Conservation (phyloP, 768 basidiomycete species). For the Epithele typhae region DNA sequence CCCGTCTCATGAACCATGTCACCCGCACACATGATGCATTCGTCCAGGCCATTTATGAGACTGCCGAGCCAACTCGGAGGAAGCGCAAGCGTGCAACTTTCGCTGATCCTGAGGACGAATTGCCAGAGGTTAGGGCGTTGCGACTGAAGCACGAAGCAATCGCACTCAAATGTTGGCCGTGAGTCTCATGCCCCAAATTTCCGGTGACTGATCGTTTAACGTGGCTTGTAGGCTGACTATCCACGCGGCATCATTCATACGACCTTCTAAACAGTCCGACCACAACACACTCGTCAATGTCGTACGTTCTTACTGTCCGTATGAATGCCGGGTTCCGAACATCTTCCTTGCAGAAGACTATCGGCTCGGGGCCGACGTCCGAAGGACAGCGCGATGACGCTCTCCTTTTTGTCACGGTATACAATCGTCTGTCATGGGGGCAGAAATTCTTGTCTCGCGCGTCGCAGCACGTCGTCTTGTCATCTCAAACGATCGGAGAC, state of each 20-base stretch:
- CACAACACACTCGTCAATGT: slow-evolving; percentile 38
- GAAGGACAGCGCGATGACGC: slow-evolving; percentile 29
- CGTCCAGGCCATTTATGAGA: slow-evolving; percentile 33
- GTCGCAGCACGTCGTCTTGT: slow-evolving; percentile 65
- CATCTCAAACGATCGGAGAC: slow-evolving; percentile 71
- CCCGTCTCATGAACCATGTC: slow-evolving; percentile 54
- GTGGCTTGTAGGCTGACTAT: slow-evolving; percentile 46
- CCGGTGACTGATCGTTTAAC: too few relatives aligned
- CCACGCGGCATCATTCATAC: slow-evolving; percentile 58
- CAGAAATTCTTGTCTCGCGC: slow-evolving; percentile 53
- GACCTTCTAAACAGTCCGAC: slow-evolving; percentile 61
- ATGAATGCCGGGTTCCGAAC: not conserved
- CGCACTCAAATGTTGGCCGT: slow-evolving; percentile 61
- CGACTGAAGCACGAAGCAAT: slow-evolving; percentile 49
- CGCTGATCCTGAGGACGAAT: slow-evolving; percentile 35
- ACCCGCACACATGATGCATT: slow-evolving; percentile 47
- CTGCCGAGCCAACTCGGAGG: slow-evolving; percentile 31
- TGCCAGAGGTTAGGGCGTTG: slow-evolving; percentile 43
- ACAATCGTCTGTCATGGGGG: slow-evolving; percentile 59
- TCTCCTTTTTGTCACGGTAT: slow-evolving; percentile 55
- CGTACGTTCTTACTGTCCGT: not conserved
- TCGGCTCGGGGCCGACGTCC: slow-evolving; percentile 8
- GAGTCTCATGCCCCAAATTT: too few relatives aligned
- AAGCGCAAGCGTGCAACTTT: slow-evolving; percentile 33
- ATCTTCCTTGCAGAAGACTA: slow-evolving; percentile 13